These are phyloP conservation scores for Candida nitratophila DNA, from an alignment of 805 yeast species.

Conservation along the genomic window DNA sequence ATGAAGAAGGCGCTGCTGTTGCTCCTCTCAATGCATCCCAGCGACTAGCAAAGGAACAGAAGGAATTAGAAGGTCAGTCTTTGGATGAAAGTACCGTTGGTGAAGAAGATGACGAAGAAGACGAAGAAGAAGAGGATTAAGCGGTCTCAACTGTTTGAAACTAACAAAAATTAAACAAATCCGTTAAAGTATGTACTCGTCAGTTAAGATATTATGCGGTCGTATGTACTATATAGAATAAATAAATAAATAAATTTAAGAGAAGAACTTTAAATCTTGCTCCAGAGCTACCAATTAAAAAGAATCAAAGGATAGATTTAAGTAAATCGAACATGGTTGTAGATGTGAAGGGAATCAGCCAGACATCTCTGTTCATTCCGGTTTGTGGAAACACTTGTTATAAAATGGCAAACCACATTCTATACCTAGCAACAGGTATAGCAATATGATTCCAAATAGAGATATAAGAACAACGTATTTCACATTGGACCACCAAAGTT, in stretches of 20 bases:
- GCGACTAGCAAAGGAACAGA: constrained; percentile 16
- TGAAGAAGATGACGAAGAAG: constrained; percentile 8
- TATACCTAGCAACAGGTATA: constrained; percentile 41
- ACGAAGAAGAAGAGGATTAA: constrained; percentile 6
- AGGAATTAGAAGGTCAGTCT: constrained; percentile 18
- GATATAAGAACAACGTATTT: constrained; percentile 31
- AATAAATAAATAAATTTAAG: neutral
- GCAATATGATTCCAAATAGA: constrained; percentile 21
- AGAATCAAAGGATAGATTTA: no score
- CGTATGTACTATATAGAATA: neutral
- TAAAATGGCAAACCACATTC: constrained; percentile 51
- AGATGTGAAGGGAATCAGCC: no score
- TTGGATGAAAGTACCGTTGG: constrained; percentile 3
- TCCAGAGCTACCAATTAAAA: no score
- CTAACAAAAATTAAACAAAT: no score
- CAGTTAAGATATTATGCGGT: no score
- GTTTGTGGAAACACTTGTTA: constrained; percentile 29
- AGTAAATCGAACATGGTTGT: no score
- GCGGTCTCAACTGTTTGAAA: no score
- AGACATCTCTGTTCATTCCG: neutral
- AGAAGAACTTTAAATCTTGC: no score
- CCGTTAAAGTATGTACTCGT: no score
- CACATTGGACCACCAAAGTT: constrained; percentile 63
- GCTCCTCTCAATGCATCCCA: constrained; percentile 10
- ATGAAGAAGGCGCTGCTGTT: constrained; percentile 9